These are phyloP conservation scores for Erythrobasidium hasegawianum DNA, from an alignment of 1,284 basidiomycete genomes.

Conservation along the genomic window DNA sequence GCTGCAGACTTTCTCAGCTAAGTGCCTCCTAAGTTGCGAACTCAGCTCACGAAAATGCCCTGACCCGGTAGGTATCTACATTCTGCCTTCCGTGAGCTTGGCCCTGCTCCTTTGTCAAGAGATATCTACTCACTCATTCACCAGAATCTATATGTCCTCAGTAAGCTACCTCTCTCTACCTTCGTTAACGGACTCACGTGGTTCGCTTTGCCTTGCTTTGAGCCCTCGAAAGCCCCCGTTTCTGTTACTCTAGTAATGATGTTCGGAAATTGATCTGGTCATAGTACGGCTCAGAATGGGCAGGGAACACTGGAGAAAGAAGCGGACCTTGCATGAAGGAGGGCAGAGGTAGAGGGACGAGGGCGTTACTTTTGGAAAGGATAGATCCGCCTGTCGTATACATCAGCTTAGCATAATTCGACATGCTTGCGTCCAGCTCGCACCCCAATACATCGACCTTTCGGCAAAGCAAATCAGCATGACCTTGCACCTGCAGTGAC, in stretches of 20 bases:
- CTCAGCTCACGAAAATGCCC: slow-evolving; percentile 82
- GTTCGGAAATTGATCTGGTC: slow-evolving; percentile 55
- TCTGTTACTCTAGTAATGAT: slow-evolving; percentile 62
- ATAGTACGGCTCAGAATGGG: neutral
- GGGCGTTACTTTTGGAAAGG: slow-evolving; percentile 56
- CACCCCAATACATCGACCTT: slow-evolving; percentile 27
- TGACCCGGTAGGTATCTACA: slow-evolving; percentile 71
- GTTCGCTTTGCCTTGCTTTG: slow-evolving; percentile 67
- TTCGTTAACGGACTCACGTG: too few relatives aligned
- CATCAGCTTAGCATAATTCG: slow-evolving; percentile 6
- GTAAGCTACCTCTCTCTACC: neutral
- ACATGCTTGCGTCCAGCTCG: too few relatives aligned
- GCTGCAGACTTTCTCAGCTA: slow-evolving; percentile 57
- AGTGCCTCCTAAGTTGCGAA: slow-evolving; percentile 8
- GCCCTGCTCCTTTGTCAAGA: slow-evolving; percentile 33
- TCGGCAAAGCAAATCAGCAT: neutral
- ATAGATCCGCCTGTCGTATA: slow-evolving; percentile 62
- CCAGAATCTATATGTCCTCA: slow-evolving; percentile 14
- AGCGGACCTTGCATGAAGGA: slow-evolving; percentile 61
- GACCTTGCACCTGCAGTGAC: neutral
- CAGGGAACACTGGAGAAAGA: slow-evolving; percentile 41
- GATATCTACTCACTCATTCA: slow-evolving; percentile 11
- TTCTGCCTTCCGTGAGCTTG: slow-evolving; percentile 51
- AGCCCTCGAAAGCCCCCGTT: slow-evolving; percentile 60
- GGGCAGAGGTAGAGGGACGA: slow-evolving; percentile 64